Conservation (phyloP, 2,329 filamentous ascomycete genomes). For the Penicillium brasilianum region DNA sequence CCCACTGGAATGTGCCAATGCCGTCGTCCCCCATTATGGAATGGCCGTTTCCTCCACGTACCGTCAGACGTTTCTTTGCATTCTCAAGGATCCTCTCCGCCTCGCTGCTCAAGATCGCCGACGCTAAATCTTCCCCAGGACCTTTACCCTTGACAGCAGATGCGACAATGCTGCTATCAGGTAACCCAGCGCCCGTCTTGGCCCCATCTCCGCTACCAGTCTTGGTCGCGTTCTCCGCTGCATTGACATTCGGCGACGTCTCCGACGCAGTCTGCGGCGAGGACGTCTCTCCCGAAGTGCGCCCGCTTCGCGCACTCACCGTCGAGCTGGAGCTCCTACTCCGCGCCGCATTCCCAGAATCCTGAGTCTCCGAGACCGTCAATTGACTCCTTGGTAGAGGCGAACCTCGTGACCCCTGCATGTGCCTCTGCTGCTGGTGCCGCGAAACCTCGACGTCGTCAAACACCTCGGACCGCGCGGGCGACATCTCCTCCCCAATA, state of each 20-base stretch:
- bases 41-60: slow-evolving; percentile 53
- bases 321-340: slow-evolving; percentile 49
- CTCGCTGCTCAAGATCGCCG: slow-evolving; percentile 75
- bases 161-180: slow-evolving; percentile 35
- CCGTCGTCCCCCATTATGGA: background rate
- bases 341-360: slow-evolving; percentile 32
- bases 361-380: slow-evolving; percentile 58
- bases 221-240: slow-evolving; percentile 14
- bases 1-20: background rate
- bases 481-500: slow-evolving; percentile 50
- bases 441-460: slow-evolving; percentile 9
- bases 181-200: slow-evolving; percentile 7
- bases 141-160: slow-evolving; percentile 45
- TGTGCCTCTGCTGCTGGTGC: slow-evolving; percentile 5
- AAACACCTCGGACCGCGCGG: slow-evolving; percentile 30
- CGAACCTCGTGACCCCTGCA: slow-evolving; percentile 1
- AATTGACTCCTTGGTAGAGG: slow-evolving; percentile 55
- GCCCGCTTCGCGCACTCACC: slow-evolving; percentile 37
- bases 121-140: slow-evolving; percentile 69
- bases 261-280: slow-evolving; percentile 17
- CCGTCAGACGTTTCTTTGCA: slow-evolving; percentile 85
- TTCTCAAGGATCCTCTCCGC: slow-evolving; percentile 92
- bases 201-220: slow-evolving; percentile 11
- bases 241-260: slow-evolving; percentile 11
- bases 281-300: slow-evolving; percentile 24